Evolutionary conservation across 2,329 filamentous ascomycete species (phyloP).

Genomic region (Ascochyta clinopodiicola): DNA sequence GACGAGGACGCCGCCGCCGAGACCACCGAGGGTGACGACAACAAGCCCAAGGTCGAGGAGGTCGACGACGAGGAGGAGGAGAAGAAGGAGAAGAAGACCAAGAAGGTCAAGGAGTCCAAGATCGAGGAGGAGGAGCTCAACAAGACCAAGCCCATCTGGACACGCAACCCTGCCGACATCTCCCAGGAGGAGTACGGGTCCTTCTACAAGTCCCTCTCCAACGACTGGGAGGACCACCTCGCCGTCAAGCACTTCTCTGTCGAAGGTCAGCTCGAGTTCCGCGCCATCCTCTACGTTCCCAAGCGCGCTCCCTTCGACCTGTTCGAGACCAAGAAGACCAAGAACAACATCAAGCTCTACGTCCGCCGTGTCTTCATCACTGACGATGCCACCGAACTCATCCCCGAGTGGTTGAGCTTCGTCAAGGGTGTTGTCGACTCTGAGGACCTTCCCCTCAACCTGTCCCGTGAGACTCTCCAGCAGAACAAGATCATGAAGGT

Average conservation of each 20-base stretch:
- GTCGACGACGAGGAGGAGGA: slow-evolving; percentile 84
- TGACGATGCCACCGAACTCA: slow-evolving; percentile 97
- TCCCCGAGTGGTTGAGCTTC: slow-evolving; percentile 99
- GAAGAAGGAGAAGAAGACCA: slow-evolving; percentile 95
- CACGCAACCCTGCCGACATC: slow-evolving; percentile 95
- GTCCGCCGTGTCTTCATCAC: slow-evolving; percentile 99
- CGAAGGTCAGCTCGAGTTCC: slow-evolving; percentile 99
- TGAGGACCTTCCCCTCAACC: slow-evolving; percentile 98
- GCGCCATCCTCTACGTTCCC: slow-evolving; percentile 98
- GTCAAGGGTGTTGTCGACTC: slow-evolving; percentile 99
- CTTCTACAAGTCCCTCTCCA: slow-evolving; percentile 99
- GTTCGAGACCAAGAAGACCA: slow-evolving; percentile 99
- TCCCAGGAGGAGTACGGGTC: slow-evolving; percentile 94
- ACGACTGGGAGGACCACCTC: slow-evolving; percentile 99
- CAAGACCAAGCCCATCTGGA: slow-evolving; percentile 99
- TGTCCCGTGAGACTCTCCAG: slow-evolving; percentile 99
- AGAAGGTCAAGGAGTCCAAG: slow-evolving; percentile 99
- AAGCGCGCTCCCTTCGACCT: slow-evolving; percentile 99
- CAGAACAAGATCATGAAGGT: slow-evolving; percentile 99
- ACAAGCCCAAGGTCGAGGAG: slow-evolving; percentile 96
- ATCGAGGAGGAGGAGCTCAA: slow-evolving; percentile 99
- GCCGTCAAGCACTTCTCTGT: slow-evolving; percentile 99
- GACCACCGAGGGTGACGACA: slow-evolving; percentile 77
- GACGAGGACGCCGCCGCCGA: slow-evolving; percentile 82
- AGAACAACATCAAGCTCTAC: slow-evolving; percentile 99